phyloP scores from a whole-genome alignment of 2,329 filamentous ascomycete genomes.

The Aspergillus transmontanensis region DNA sequence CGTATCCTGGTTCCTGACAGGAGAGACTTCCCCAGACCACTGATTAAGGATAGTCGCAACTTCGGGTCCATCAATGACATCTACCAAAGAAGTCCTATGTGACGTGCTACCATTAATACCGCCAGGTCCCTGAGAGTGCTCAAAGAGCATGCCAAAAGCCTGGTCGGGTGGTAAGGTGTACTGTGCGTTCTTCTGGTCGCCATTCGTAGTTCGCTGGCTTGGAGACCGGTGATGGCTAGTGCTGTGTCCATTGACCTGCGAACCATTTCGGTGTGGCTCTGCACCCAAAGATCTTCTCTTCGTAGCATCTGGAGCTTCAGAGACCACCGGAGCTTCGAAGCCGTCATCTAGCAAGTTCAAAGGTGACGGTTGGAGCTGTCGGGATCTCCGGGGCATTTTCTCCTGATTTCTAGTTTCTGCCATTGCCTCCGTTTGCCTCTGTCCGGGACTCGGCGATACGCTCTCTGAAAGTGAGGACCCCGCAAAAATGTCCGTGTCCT shows the following conservation, averaged over 20 bases:
- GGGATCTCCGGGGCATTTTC: background rate
- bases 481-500: background rate
- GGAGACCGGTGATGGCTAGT: background rate
- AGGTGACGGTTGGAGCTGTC: background rate
- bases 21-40: slow-evolving; percentile 28
- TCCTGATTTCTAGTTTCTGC: background rate
- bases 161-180: slow-evolving; percentile 17
- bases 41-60: slow-evolving; percentile 26
- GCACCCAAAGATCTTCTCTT: background rate
- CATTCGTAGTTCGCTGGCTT: slow-evolving; percentile 8
- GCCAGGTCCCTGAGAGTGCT: slow-evolving; percentile 15
- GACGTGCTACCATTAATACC: slow-evolving; percentile 13
- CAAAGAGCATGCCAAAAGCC: slow-evolving; percentile 23
- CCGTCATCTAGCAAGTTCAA: background rate
- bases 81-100: slow-evolving; percentile 28
- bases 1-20: slow-evolving; percentile 27
- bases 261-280: background rate
- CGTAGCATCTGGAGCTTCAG: background rate
- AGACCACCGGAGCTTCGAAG: background rate
- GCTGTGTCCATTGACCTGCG: slow-evolving; percentile 1
- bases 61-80: slow-evolving; percentile 33
- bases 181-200: slow-evolving; percentile 19
- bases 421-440: background rate
- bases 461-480: background rate
- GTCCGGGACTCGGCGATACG: background rate